Percentiles rank a stretch among this genome's conserved stretches.
Conservation (phyloP, 768 basidiomycete genomes). For the Termitomyces sp. region DNA sequence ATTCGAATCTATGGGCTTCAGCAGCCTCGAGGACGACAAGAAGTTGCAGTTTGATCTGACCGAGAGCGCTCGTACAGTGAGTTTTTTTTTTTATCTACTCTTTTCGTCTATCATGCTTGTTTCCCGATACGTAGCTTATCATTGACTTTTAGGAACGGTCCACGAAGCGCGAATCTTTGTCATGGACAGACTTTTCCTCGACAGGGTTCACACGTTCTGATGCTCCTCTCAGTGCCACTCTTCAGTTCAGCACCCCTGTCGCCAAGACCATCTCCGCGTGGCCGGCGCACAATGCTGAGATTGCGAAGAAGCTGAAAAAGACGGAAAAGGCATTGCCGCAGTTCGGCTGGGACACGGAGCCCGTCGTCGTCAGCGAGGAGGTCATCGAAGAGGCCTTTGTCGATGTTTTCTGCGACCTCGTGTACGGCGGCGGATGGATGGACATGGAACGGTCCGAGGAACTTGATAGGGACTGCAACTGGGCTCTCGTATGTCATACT, state of each 20-base stretch:
- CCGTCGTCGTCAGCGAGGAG: conserved; percentile 71
- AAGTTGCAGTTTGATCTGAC: conserved; percentile 91
- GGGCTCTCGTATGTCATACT: conserved; percentile 77
- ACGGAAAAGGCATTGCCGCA: conserved; percentile 73
- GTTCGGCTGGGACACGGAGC: conserved; percentile 92
- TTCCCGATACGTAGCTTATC: not conserved
- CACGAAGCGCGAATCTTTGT: conserved; percentile 77
- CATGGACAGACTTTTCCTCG: conserved; percentile 86
- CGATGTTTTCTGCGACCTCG: conserved; percentile 78
- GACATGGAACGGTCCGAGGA: conserved; percentile 70
- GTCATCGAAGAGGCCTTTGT: conserved; percentile 89
- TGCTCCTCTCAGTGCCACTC: conserved; percentile 68
- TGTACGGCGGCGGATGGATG: conserved; percentile 84
- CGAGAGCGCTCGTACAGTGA: conserved; percentile 71
- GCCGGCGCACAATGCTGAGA: conserved; percentile 69
- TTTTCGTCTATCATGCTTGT: not conserved
- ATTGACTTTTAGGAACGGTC: conserved; percentile 44
- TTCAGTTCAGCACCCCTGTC: conserved; percentile 66
- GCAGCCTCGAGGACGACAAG: conserved; percentile 49
- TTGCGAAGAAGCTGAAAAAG: conserved; percentile 80
- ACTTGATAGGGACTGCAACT: conserved; percentile 82
- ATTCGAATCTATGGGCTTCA: conserved; percentile 84
- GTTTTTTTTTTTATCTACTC: conserved; percentile 10
- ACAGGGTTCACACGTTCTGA: conserved; percentile 81
- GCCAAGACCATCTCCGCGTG: conserved; percentile 54